These are phyloP conservation scores for Kodamaea alishanica DNA, from an alignment of 1,139 yeast genomes.

Conservation along the genomic window DNA sequence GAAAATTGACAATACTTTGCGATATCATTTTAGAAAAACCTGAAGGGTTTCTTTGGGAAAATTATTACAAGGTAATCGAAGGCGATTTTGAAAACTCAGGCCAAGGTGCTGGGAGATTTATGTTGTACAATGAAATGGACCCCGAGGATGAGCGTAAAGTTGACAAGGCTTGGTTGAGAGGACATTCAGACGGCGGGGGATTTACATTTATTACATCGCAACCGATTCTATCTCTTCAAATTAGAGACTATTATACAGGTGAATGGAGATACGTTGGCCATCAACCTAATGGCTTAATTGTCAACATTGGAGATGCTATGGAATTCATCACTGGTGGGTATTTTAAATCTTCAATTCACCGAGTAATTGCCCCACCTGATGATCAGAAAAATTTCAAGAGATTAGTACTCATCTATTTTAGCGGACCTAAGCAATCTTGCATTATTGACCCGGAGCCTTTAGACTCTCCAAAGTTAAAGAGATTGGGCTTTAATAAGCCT, in stretches of 20 bases:
- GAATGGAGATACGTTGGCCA: slow-evolving; percentile 24
- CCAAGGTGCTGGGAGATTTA: slow-evolving; percentile 28
- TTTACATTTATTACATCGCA: slow-evolving; percentile 26
- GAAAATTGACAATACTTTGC: slow-evolving; percentile 22
- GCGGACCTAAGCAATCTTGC: slow-evolving; percentile 13
- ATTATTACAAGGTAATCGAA: slow-evolving; percentile 22
- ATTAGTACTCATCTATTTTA: slow-evolving; percentile 23
- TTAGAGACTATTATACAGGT: slow-evolving; percentile 21
- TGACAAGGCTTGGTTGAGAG: slow-evolving; percentile 18
- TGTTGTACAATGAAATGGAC: slow-evolving; percentile 26
- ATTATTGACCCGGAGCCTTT: slow-evolving; percentile 11
- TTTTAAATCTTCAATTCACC: slow-evolving; percentile 23
- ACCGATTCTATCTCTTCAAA: slow-evolving; percentile 24
- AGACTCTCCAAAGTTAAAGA: slow-evolving; percentile 10
- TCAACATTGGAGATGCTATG: slow-evolving; percentile 26
- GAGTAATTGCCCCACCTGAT: slow-evolving; percentile 24
- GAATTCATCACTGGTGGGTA: slow-evolving; percentile 25
- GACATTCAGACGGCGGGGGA: slow-evolving; percentile 26
- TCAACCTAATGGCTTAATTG: slow-evolving; percentile 19
- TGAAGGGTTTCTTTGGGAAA: slow-evolving; percentile 28
- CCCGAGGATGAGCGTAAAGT: slow-evolving; percentile 20
- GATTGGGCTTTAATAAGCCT: slow-evolving; percentile 9
- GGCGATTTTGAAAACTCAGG: slow-evolving; percentile 23
- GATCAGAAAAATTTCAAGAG: slow-evolving; percentile 20
- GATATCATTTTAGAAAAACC: slow-evolving; percentile 29